Conservation (phyloP, 2,329 filamentous ascomycete genomes). For the Colletotrichum sp. region DNA sequence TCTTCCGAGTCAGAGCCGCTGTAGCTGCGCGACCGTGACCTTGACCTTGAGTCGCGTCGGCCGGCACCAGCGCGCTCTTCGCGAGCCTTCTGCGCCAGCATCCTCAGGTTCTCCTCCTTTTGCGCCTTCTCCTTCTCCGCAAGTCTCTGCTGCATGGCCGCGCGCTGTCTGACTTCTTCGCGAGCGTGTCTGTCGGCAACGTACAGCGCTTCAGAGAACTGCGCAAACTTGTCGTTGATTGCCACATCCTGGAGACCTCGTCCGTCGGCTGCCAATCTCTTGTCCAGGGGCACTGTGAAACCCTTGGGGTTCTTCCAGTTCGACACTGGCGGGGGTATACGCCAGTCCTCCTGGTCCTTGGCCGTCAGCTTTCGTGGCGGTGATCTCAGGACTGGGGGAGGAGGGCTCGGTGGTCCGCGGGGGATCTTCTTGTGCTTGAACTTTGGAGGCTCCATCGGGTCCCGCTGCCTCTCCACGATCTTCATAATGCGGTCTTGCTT, state of each 20-base stretch:
- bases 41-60: constrained; percentile 43
- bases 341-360: constrained; percentile 97
- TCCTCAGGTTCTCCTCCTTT: constrained; percentile 90
- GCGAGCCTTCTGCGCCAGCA: constrained; percentile 88
- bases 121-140: constrained; percentile 96
- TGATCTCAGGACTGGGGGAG: constrained; percentile 93
- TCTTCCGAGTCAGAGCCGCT: constrained; percentile 54
- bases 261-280: constrained; percentile 92
- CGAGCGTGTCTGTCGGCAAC: constrained; percentile 94
- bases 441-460: constrained; percentile 96
- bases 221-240: constrained; percentile 98
- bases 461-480: constrained; percentile 91
- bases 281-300: constrained; percentile 95
- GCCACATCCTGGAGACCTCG: constrained; percentile 90
- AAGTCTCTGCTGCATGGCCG: constrained; percentile 92
- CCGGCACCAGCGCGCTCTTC: constrained; percentile 72
- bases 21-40: constrained; percentile 54
- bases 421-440: constrained; percentile 99
- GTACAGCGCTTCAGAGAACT: constrained; percentile 92
- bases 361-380: constrained; percentile 94
- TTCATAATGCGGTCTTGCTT: constrained; percentile 98
- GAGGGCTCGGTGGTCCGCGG: constrained; percentile 87
- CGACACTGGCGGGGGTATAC: constrained; percentile 83
- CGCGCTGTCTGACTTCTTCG: constrained; percentile 92
- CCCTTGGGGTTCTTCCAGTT: constrained; percentile 99